Conservation (phyloP, 2,329 filamentous ascomycete species). For the Aspergillus uvarum region DNA sequence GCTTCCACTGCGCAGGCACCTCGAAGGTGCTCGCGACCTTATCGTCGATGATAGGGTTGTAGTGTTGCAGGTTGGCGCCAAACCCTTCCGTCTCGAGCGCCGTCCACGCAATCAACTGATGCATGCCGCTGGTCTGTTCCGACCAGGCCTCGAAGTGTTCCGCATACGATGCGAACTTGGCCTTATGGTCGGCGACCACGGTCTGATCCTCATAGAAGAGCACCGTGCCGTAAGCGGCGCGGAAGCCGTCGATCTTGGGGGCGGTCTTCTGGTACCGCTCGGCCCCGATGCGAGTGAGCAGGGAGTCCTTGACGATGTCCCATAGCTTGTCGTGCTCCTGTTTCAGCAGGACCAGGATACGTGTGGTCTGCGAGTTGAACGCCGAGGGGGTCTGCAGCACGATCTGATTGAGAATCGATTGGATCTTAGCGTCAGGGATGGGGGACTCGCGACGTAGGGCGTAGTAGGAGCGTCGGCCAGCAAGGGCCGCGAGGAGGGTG, state of each 20-base stretch:
- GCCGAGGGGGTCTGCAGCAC: constrained; percentile 68
- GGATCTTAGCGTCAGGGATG: constrained; percentile 31
- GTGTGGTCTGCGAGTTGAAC: constrained; percentile 81
- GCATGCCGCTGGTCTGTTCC: constrained; percentile 71
- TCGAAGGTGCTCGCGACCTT: constrained; percentile 67
- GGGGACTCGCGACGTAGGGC: constrained; percentile 26
- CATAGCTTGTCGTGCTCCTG: constrained; percentile 82
- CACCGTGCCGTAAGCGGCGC: constrained; percentile 72
- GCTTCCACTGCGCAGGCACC: constrained; percentile 67
- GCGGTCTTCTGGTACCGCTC: constrained; percentile 41
- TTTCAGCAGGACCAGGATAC: constrained; percentile 71
- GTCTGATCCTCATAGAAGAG: constrained; percentile 78
- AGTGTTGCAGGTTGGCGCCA: constrained; percentile 83
- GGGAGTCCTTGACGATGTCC: constrained; percentile 57
- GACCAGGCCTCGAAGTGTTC: constrained; percentile 69
- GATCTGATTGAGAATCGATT: constrained; percentile 36
- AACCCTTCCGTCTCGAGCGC: constrained; percentile 77
- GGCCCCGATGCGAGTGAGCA: constrained; percentile 65
- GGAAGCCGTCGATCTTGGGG: constrained; percentile 54
- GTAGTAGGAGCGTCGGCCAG: constrained; percentile 32
- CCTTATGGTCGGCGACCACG: constrained; percentile 56
- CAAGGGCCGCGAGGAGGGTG: constrained; percentile 16
- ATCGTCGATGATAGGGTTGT: constrained; percentile 77
- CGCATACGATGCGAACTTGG: constrained; percentile 60
- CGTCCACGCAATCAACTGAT: constrained; percentile 69